Evolutionary conservation across 2,329 filamentous ascomycete genomes (phyloP).

Genomic region (Fusarium virguliforme): DNA sequence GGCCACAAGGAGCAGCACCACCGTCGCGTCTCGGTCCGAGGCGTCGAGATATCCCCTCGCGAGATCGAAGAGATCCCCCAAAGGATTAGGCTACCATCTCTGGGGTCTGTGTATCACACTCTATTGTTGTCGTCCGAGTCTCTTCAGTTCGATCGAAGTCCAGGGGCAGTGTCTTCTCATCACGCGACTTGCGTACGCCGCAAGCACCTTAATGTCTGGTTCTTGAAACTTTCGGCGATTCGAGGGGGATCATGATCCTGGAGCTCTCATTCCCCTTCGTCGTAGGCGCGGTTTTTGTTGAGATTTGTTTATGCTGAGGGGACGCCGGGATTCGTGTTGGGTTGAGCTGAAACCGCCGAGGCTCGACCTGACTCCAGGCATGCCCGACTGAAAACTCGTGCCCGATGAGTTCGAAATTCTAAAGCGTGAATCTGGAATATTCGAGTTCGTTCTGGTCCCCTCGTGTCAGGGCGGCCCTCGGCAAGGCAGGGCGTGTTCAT

Average conservation of each 20-base stretch:
- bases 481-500: conserved; percentile 41
- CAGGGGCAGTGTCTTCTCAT: conserved; percentile 26
- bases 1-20: conserved; percentile 25
- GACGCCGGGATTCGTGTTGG: conserved; percentile 13
- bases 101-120: neutral
- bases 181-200: conserved; percentile 33
- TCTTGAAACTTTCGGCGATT: conserved; percentile 10
- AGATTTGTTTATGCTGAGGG: conserved; percentile 29
- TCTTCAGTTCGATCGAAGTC: conserved; percentile 13
- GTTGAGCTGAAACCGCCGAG: conserved; percentile 17
- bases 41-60: conserved; percentile 37
- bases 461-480: conserved; percentile 34
- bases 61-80: conserved; percentile 19
- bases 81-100: neutral
- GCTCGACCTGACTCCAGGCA: conserved; percentile 21
- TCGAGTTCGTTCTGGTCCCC: conserved; percentile 21
- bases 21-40: conserved; percentile 24
- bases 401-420: conserved; percentile 11
- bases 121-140: conserved; percentile 13
- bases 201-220: conserved; percentile 20
- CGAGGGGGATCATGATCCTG: conserved; percentile 19
- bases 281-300: conserved; percentile 18
- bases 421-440: conserved; percentile 21
- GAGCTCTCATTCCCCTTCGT: conserved; percentile 23
- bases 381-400: conserved; percentile 6